These are phyloP conservation scores for Lactarius akahatsu DNA, from an alignment of 768 basidiomycete genomes.

Conservation along the genomic window DNA sequence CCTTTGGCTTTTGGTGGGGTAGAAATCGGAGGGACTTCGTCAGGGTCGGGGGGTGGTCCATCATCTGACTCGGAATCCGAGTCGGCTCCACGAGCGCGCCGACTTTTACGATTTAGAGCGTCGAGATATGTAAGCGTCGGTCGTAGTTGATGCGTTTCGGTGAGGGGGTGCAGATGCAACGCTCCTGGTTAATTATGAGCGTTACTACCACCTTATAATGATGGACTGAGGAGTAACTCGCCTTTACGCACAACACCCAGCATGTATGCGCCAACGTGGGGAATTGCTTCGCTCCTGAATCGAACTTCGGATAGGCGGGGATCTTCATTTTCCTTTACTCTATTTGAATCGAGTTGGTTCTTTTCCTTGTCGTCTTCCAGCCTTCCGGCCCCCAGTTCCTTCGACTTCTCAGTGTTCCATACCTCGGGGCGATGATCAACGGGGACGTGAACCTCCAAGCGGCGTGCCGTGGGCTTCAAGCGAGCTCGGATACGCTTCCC, in stretches of 20 bases:
- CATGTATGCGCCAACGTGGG: constrained; percentile 64
- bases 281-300: constrained; percentile 69
- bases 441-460: constrained; percentile 78
- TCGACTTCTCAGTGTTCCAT: constrained; percentile 72
- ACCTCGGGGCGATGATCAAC: constrained; percentile 79
- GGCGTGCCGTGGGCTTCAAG: constrained; percentile 58
- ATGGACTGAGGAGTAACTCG: constrained; percentile 36
- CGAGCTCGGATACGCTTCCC: constrained; percentile 79
- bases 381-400: constrained; percentile 62
- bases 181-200: constrained; percentile 46
- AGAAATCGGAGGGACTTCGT: constrained; percentile 55
- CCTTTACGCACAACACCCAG: constrained; percentile 76
- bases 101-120: constrained; percentile 60
- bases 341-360: constrained; percentile 53
- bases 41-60: constrained; percentile 77
- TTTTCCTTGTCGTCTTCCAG: constrained; percentile 77
- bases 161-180: constrained; percentile 76
- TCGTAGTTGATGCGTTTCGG: constrained; percentile 76
- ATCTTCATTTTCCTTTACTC: constrained; percentile 33
- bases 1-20: constrained; percentile 60
- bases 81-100: constrained; percentile 44
- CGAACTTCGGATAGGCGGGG: constrained; percentile 67
- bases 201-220: neutral
- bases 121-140: constrained; percentile 84
- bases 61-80: constrained; percentile 76